phyloP scores from a whole-genome alignment of 805 yeast genomes.

The Blastobotrys muscicola region DNA sequence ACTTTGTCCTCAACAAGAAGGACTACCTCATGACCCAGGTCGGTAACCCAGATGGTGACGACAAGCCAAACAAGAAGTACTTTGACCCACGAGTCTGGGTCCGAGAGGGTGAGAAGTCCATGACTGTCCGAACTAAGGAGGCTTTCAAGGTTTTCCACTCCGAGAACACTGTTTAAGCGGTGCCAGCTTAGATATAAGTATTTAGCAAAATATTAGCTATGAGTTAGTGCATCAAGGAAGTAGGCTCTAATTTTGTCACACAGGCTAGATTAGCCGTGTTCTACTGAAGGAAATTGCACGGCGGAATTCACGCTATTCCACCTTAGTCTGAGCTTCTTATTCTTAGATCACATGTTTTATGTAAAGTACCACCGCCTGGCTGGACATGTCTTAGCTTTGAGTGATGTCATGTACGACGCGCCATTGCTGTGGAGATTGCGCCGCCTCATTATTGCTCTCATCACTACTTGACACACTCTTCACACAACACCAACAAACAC shows the following conservation, averaged over 20 bases:
- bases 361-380: not conserved
- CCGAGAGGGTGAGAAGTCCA: conserved; percentile 99
- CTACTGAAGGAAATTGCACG: too few relatives aligned
- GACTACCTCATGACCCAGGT: conserved; percentile 83
- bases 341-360: not conserved
- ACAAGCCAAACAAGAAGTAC: conserved; percentile 99
- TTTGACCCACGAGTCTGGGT: conserved; percentile 99
- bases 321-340: too few relatives aligned
- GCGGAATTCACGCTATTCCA: too few relatives aligned
- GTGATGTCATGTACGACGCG: not conserved
- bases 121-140: conserved; percentile 74
- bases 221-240: too few relatives aligned
- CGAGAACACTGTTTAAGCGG: conserved; percentile 21
- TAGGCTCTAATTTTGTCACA: too few relatives aligned
- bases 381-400: not conserved
- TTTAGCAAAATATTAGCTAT: too few relatives aligned
- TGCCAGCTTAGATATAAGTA: too few relatives aligned
- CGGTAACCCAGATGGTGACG: conserved; percentile 99
- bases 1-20: conserved; percentile 91
- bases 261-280: too few relatives aligned
- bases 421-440: not conserved
- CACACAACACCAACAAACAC: not conserved
- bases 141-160: conserved; percentile 75
- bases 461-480: not conserved
- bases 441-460: not conserved